phyloP scores from a whole-genome alignment of 495 filamentous ascomycete genomes.

The Lasiosphaeria miniovina region DNA sequence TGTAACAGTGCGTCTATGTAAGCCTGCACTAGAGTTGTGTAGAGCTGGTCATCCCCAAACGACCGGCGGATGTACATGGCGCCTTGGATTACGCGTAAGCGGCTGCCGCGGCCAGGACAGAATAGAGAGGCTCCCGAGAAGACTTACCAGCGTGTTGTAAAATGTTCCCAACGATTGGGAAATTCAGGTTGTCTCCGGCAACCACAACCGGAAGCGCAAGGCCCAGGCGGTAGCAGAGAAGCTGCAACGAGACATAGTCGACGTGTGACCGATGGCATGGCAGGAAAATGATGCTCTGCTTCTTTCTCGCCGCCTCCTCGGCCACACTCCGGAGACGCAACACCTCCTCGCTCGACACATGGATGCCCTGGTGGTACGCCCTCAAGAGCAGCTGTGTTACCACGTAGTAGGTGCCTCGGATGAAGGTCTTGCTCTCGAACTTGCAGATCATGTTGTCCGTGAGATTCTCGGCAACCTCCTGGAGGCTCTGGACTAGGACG shows the following conservation, averaged over 20 bases:
- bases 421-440: slow-evolving; percentile 92
- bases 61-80: slow-evolving; percentile 95
- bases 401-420: slow-evolving; percentile 86
- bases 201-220: slow-evolving; percentile 89
- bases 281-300: slow-evolving; percentile 93
- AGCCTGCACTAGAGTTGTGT: slow-evolving; percentile 84
- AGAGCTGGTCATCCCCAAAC: slow-evolving; percentile 89
- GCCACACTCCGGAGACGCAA: slow-evolving; percentile 76
- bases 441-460: slow-evolving; percentile 98
- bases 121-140: no score
- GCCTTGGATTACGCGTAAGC: slow-evolving; percentile 41
- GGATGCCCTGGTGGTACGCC: slow-evolving; percentile 97
- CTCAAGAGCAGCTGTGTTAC: slow-evolving; percentile 82
- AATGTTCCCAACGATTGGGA: slow-evolving; percentile 84
- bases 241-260: slow-evolving; percentile 89
- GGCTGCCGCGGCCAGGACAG: no score
- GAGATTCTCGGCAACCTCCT: slow-evolving; percentile 77
- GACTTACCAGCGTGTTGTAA: slow-evolving; percentile 80
- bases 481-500: slow-evolving; percentile 50
- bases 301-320: slow-evolving; percentile 74
- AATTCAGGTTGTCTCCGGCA: slow-evolving; percentile 93
- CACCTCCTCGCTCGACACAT: slow-evolving; percentile 93
- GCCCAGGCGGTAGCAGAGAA: slow-evolving; percentile 92
- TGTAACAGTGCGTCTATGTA: slow-evolving; percentile 93
- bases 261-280: slow-evolving; percentile 93